Conservation (phyloP, 1,284 basidiomycete genomes). For the Marasmius oreades region DNA sequence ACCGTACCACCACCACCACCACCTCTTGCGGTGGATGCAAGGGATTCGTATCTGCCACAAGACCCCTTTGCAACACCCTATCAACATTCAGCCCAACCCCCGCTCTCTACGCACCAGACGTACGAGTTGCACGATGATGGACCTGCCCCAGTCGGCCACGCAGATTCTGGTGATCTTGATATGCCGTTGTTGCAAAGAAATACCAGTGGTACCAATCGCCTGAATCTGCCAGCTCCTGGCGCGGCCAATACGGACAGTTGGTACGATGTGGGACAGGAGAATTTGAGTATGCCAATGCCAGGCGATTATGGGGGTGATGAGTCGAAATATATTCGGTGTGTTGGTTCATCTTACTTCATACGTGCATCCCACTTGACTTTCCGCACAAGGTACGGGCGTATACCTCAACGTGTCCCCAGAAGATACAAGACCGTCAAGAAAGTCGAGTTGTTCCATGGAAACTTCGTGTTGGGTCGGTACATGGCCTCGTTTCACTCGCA, state of each 20-base stretch:
- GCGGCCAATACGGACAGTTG: background rate
- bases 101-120: background rate
- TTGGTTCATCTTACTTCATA: too few relatives aligned
- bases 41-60: background rate
- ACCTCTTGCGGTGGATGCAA: background rate
- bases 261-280: background rate
- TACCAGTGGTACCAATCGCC: background rate
- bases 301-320: background rate
- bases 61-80: slow-evolving; percentile 2
- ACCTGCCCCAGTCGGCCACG: background rate
- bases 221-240: background rate
- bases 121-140: slow-evolving; percentile 10
- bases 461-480: background rate
- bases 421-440: slow-evolving; percentile 90
- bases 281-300: background rate
- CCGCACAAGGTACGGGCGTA: slow-evolving; percentile 66
- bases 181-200: background rate
- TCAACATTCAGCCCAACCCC: background rate
- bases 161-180: slow-evolving; percentile 5
- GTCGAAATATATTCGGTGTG: background rate
- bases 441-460: slow-evolving; percentile 51
- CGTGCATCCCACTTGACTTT: too few relatives aligned
- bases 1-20: background rate
- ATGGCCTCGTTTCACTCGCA: slow-evolving; percentile 66
- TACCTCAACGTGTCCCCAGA: slow-evolving; percentile 82